Base-by-base conservation (phyloP, 257 asterid genomes). In the Penstemon eatonii region DNA sequence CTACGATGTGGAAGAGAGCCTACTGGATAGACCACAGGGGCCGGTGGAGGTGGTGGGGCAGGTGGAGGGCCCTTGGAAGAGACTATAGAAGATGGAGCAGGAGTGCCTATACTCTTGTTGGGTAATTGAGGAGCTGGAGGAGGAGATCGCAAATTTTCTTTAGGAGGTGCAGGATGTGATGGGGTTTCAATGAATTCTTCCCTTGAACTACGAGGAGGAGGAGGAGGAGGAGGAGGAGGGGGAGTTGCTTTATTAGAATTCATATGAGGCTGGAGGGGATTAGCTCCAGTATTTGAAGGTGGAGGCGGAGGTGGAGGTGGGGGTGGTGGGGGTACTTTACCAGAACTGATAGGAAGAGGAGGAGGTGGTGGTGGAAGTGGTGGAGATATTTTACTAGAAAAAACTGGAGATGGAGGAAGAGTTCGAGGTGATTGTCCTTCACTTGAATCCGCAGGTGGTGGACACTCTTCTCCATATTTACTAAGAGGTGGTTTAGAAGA, bases 1-100 rank as follows among this genome's bases (percentile, higher is more conserved):
- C 77, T 61, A 58, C 60, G 75, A 36, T 41, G 1, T 15, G 63
- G 79, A 49, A 55, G 57, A 0, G 67, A 47, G 12, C 7, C 25
- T 15, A 25, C 46, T 47, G 8, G 59, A 25, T 59, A 58, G 4
- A 8, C 10, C 25, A 18, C 10, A 7, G 42, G 46, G 51, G 41
- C 44, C 13, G 67, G 71, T 42, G 79, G 77, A 19, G 79, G 76
- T 54, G 83, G 80, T 13, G 86, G 81, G 5, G 79, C 64, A 12
- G 76, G 86, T 15, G 70, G 67, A 51, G 68, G 50, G 61, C 15
- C 51, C 46, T 69, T 46, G 1, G 68, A 50, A 49, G 43, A 68
- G 56, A 41, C 15, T 36, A 54, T 54, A 49, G 67, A 10, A 52
- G 81, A 76, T 41, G 76, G 61, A 25, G 51, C 40, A 44, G 72